Evolutionary conservation across 75 land plant species (phyloP).

Genomic region (Adiantum capillusveneris): DNA sequence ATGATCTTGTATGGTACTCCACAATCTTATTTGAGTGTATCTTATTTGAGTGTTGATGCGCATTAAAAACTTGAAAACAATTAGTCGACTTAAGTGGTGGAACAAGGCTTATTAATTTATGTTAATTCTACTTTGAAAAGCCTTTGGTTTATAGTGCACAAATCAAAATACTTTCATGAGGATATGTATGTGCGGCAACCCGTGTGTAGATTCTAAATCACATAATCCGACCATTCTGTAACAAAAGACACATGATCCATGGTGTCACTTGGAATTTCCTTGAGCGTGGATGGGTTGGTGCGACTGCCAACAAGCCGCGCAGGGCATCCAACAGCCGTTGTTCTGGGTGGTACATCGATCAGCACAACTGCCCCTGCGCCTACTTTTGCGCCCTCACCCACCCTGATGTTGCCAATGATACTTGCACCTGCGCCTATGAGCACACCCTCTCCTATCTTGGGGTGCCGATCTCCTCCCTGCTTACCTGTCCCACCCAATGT

Average conservation of each 20-base stretch:
- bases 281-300: slow-evolving; percentile 23
- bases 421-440: slow-evolving; percentile 71
- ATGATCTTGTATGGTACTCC: no score
- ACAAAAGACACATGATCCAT: slow-evolving; percentile 89
- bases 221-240: slow-evolving; percentile 75
- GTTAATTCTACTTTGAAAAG: no score
- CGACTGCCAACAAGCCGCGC: slow-evolving; percentile 52
- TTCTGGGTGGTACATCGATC: slow-evolving; percentile 47
- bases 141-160: no score
- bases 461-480: slow-evolving; percentile 53
- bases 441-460: slow-evolving; percentile 70
- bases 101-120: no score
- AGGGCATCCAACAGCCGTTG: slow-evolving; percentile 82
- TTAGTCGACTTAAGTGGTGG: no score
- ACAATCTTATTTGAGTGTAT: no score
- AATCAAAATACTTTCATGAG: no score
- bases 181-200: no score
- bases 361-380: slow-evolving; percentile 78
- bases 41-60: no score
- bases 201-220: no score
- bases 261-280: slow-evolving; percentile 45
- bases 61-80: no score
- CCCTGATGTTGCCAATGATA: slow-evolving; percentile 51
- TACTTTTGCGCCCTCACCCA: slow-evolving; percentile 74
- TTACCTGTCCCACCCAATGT: slow-evolving; percentile 79